Evolutionary conservation across 768 basidiomycete species (phyloP).

Genomic region (Tricholoma hemisulphureum): DNA sequence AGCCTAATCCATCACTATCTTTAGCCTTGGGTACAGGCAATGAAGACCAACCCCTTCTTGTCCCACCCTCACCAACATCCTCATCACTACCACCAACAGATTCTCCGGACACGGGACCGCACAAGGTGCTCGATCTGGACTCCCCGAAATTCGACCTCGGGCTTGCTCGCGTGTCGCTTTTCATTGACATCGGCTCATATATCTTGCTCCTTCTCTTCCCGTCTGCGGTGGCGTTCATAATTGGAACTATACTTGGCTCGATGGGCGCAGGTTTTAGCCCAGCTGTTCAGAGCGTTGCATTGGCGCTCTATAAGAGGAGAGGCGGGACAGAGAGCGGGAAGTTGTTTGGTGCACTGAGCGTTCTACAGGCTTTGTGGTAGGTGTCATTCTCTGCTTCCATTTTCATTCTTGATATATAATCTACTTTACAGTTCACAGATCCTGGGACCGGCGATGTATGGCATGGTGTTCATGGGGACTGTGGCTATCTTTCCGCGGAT

Average conservation of each 20-base stretch:
- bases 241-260: slow-evolving; percentile 48
- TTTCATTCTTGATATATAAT: not conserved
- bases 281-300: slow-evolving; percentile 66
- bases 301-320: slow-evolving; percentile 58
- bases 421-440: slow-evolving; percentile 54
- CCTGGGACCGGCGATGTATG: slow-evolving; percentile 70
- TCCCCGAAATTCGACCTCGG: slow-evolving; percentile 64
- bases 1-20: slow-evolving; percentile 33
- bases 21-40: slow-evolving; percentile 15
- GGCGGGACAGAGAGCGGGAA: slow-evolving; percentile 64
- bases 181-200: slow-evolving; percentile 55
- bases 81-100: slow-evolving; percentile 1
- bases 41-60: slow-evolving; percentile 33
- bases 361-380: slow-evolving; percentile 67
- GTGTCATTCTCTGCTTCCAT: slow-evolving; percentile 9
- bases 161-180: slow-evolving; percentile 60
- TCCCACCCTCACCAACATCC: slow-evolving; percentile 20
- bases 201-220: slow-evolving; percentile 47
- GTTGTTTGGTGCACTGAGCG: slow-evolving; percentile 79
- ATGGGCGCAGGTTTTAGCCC: slow-evolving; percentile 65
- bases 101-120: slow-evolving; percentile 8
- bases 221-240: slow-evolving; percentile 49
- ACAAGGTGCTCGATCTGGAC: slow-evolving; percentile 32
- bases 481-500: slow-evolving; percentile 67
- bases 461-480: slow-evolving; percentile 67